Percentiles rank a stretch among this genome's conserved stretches.
Evolutionary conservation across 768 basidiomycete genomes (phyloP).

Genomic region (Pisolithus orientalis): DNA sequence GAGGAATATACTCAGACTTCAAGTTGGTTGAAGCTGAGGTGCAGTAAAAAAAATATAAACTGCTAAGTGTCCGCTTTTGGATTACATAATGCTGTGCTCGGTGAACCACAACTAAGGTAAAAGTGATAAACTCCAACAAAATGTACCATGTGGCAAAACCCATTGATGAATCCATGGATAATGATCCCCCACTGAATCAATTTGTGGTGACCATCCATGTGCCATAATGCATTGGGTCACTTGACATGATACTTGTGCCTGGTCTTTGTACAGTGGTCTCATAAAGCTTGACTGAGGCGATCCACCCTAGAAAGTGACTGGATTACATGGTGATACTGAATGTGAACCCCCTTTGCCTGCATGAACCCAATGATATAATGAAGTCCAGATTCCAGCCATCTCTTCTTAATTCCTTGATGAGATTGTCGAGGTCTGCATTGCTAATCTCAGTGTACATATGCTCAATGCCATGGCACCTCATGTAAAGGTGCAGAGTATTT

Average conservation of each 20-base stretch:
- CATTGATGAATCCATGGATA: too few relatives aligned
- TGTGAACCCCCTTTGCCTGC: too few relatives aligned
- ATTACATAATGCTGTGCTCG: too few relatives aligned
- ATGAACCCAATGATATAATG: conserved; percentile 5
- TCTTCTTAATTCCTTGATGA: conserved; percentile 7
- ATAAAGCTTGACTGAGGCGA: conserved; percentile 18
- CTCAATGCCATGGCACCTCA: conserved; percentile 4
- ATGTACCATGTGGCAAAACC: too few relatives aligned
- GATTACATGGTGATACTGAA: too few relatives aligned
- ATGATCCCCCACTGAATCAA: too few relatives aligned
- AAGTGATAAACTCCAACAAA: too few relatives aligned
- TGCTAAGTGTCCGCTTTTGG: too few relatives aligned
- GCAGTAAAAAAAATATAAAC: too few relatives aligned
- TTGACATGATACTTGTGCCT: conserved; percentile 26
- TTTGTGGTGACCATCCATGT: background rate
- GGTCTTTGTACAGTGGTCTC: conserved; percentile 12
- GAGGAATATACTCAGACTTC: too few relatives aligned
- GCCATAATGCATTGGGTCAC: conserved; percentile 3
- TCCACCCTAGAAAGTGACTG: conserved; percentile 18
- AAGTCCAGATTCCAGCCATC: conserved; percentile 24
- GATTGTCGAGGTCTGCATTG: conserved; percentile 5
- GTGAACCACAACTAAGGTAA: too few relatives aligned
- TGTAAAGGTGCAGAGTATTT: conserved; percentile 3
- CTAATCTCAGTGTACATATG: background rate
- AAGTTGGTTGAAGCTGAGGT: too few relatives aligned